Evolutionary conservation across 73 alveolate species (phyloP), one percentile per base, ranked within the genome.

Genomic region (Effrenium voratum): DNA sequence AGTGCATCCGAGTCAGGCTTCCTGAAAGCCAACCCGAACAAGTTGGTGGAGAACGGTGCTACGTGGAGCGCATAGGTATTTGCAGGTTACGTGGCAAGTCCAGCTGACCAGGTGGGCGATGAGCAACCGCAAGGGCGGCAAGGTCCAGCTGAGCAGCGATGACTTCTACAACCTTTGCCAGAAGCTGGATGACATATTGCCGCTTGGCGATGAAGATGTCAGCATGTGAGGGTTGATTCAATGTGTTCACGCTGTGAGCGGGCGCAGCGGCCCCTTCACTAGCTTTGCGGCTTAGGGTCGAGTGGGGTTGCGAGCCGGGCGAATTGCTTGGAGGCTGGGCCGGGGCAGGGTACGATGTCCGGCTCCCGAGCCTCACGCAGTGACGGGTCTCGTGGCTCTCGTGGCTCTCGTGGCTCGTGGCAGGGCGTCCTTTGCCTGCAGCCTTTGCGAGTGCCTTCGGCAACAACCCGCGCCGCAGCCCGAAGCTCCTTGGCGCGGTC

Each of bases 111-210:
- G 85, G 84, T 87, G 95, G 95, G 63, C 95, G 46, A 87, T 87
- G 95, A 87, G 59, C 84, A 72, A 72, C 15, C 79, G 50, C 84
- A 87, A 55, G 32, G 95, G 95, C 5, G 84, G 76, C 52, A 87
- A 60, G 73, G 44, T 87, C 70, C 95, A 87, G 47, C 50, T 87
- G 72, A 43, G 49, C 16, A 40, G 85, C 41, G 70, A 63, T 70
- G 84, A 87, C 41, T 49, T 43, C 70, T 0, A n/a, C 1, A 41
- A 22, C 46, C 47, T 87, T 15, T 60, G 95, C 95, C 38, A 63
- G 40, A 87, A 87, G 95, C 68, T 87, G 83, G 95, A 87, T 45
- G 95, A 87, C 52, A 87, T 87, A 70, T 72, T 87, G 85, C 94
- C 26, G 57, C 94, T 85, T 60, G 94, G 82, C 94, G 30, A n/a